These are phyloP conservation scores for Neurospora sp. DNA, from an alignment of 495 filamentous ascomycete genomes.

Conservation along the genomic window DNA sequence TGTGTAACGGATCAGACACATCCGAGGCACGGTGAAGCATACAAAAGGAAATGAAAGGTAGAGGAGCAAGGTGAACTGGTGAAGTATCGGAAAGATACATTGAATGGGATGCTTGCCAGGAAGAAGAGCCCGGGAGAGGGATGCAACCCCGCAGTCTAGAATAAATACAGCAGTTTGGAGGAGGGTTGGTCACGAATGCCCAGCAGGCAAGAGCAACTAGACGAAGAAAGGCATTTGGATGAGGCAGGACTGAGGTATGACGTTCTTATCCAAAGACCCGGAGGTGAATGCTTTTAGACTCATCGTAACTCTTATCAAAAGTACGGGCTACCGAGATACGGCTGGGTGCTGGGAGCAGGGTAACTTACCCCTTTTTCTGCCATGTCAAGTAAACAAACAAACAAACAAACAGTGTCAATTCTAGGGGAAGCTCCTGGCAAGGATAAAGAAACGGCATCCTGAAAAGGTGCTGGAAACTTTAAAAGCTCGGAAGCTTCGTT, in stretches of 20 bases:
- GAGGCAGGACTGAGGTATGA: background rate
- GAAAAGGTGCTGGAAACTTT: background rate
- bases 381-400: background rate
- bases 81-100: background rate
- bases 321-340: background rate
- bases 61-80: background rate
- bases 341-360: background rate
- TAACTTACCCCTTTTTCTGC: background rate
- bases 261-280: background rate
- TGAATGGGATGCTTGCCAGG: background rate
- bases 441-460: background rate
- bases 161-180: background rate
- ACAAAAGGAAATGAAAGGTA: background rate
- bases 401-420: background rate
- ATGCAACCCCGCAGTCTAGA: background rate
- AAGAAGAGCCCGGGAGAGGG: background rate
- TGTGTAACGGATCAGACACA: background rate
- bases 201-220: background rate
- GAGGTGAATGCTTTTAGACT: background rate
- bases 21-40: background rate
- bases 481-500: background rate
- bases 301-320: background rate
- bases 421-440: background rate
- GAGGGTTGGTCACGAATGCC: background rate
- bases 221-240: background rate